Conservation (phyloP, 805 yeast species). For the Hanseniaspora meyeri region DNA sequence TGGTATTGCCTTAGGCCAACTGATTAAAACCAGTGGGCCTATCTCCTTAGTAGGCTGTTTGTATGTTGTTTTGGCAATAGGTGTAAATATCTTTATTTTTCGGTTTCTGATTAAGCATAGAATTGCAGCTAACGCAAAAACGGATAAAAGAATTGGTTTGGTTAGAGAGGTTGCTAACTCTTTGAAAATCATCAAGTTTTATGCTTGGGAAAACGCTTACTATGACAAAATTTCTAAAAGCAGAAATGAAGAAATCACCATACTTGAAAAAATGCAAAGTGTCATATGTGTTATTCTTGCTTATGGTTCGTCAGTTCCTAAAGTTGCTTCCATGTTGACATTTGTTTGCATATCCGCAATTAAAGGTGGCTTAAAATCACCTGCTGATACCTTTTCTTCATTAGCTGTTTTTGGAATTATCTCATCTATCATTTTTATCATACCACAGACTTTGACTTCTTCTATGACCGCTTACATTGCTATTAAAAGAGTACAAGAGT, state of each 20-base stretch:
- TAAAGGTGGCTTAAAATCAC: conserved; percentile 26
- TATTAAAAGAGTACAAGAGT: conserved; percentile 35
- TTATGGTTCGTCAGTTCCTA: conserved; percentile 37
- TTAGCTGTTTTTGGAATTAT: conserved; percentile 33
- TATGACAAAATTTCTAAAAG: conserved; percentile 19
- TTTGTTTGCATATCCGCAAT: conserved; percentile 33
- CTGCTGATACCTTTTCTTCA: conserved; percentile 54
- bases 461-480: conserved; percentile 44
- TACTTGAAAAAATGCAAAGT: conserved; percentile 35
- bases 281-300: conserved; percentile 28
- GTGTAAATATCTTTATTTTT: conserved; percentile 33
- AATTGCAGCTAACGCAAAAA: conserved; percentile 36
- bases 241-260: conserved; percentile 30
- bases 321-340: conserved; percentile 46
- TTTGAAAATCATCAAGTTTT: conserved; percentile 59
- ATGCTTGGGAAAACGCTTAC: conserved; percentile 76
- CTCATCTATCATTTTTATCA: conserved; percentile 41
- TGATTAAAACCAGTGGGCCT: conserved; percentile 52
- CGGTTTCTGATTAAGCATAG: conserved; percentile 37
- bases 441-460: conserved; percentile 49
- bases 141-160: conserved; percentile 48
- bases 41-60: conserved; percentile 54
- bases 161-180: conserved; percentile 47
- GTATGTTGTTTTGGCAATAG: conserved; percentile 32
- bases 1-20: conserved; percentile 43